Conservation (phyloP, 441 rosid species). For the Syzygium syzygioides region DNA sequence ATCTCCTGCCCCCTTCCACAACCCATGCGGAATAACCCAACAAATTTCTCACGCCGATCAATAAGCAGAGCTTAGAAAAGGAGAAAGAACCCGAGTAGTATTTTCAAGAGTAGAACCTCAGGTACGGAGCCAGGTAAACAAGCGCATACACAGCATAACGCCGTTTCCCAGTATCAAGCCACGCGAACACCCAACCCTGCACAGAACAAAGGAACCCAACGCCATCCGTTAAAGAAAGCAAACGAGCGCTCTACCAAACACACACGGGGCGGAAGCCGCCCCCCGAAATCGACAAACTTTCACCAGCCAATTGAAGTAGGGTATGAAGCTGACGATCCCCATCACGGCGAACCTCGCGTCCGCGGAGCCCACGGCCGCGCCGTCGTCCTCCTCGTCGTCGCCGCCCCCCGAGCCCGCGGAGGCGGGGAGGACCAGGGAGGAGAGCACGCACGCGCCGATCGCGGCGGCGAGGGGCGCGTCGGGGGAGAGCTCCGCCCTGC, state of each 20-base stretch:
- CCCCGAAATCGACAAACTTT: background rate
- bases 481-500: conserved; percentile 65
- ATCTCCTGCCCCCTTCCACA: no score
- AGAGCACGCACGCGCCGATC: conserved; percentile 71
- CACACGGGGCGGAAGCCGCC: background rate
- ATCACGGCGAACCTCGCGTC: conserved; percentile 78
- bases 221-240: background rate
- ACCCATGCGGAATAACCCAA: no score
- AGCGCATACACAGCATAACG: conserved; percentile 72
- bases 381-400: conserved; percentile 35
- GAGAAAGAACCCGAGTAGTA: background rate
- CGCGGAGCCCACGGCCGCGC: conserved; percentile 43
- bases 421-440: conserved; percentile 59
- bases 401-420: conserved; percentile 19
- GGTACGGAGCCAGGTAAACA: conserved; percentile 75
- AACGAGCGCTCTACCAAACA: background rate
- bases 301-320: conserved; percentile 97
- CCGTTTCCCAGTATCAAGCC: conserved; percentile 89
- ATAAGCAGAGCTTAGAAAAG: background rate
- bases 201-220: background rate
- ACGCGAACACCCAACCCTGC: conserved; percentile 96
- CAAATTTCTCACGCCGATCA: background rate
- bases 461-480: conserved; percentile 76
- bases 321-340: conserved; percentile 89
- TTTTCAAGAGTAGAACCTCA: conserved; percentile 35